Conservation (phyloP, 228 moss, liverwort and hornwort genomes). For the Sphagnum magellanicum region DNA sequence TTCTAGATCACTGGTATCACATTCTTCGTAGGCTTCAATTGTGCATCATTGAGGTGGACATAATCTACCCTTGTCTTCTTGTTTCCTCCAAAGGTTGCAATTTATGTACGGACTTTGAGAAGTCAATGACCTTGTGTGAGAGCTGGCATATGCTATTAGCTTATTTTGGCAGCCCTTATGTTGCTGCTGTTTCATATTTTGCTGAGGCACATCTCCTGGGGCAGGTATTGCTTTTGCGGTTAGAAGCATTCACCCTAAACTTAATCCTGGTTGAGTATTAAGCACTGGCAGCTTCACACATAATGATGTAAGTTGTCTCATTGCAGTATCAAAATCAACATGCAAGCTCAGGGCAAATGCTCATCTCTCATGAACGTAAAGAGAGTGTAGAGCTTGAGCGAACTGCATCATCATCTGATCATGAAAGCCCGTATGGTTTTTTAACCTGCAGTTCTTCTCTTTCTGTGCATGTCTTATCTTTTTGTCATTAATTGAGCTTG, state of each 20-base stretch:
- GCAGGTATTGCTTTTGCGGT: too few relatives aligned
- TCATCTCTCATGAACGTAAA: constrained; percentile 24
- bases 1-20: too few relatives aligned
- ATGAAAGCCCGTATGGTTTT: constrained; percentile 69
- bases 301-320: not conserved
- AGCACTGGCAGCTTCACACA: too few relatives aligned
- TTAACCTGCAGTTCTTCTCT: not conserved
- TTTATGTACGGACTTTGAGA: too few relatives aligned
- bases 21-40: too few relatives aligned
- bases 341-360: constrained; percentile 1
- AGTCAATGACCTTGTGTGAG: too few relatives aligned
- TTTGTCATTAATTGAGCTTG: not conserved
- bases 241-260: constrained; percentile 5
- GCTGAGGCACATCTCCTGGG: too few relatives aligned
- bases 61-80: not conserved
- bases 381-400: constrained; percentile 50
- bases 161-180: too few relatives aligned
- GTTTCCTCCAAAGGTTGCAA: too few relatives aligned
- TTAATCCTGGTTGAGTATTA: too few relatives aligned
- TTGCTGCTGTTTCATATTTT: too few relatives aligned
- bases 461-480: not conserved
- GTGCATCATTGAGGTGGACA: not conserved
- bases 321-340: constrained; percentile 36
- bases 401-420: constrained; percentile 80
- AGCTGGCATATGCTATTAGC: too few relatives aligned